These are phyloP conservation scores for Macadamia integrifolia DNA, from an alignment of 164 flowering plant genomes.

Conservation along the genomic window DNA sequence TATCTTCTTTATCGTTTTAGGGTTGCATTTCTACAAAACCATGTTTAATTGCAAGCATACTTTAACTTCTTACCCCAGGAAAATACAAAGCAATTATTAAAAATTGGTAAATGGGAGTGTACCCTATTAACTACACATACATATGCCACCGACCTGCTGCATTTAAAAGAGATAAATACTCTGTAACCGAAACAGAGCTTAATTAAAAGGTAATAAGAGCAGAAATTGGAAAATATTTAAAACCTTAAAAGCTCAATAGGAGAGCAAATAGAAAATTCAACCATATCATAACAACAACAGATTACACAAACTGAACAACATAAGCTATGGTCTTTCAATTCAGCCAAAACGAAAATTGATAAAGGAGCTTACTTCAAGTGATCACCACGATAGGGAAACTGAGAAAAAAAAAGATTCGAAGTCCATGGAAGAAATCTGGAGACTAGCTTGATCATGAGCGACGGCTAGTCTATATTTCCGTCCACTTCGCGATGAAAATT, in stretches of 20 bases:
- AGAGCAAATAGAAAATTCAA: not conserved
- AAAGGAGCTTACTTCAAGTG: conserved; percentile 26
- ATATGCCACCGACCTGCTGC: too few species aligned
- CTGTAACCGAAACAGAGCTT: too few species aligned
- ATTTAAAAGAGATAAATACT: too few species aligned
- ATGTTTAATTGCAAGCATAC: too few species aligned
- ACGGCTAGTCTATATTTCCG: conserved; percentile 49
- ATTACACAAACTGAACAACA: too few species aligned
- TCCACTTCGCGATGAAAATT: conserved; percentile 19
- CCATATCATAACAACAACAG: not conserved
- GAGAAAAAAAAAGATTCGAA: conserved; percentile 30
- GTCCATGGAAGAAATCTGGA: conserved; percentile 55
- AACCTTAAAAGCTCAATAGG: too few species aligned
- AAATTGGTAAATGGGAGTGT: not conserved
- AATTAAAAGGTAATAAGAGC: not conserved
- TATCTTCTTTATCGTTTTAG: too few species aligned
- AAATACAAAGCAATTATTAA: not conserved
- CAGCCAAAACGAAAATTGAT: not conserved
- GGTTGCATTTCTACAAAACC: too few species aligned
- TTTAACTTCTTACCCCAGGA: too few species aligned
- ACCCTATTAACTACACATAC: too few species aligned
- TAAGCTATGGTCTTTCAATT: not conserved
- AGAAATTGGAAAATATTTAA: not conserved
- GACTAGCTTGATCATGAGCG: conserved; percentile 55
- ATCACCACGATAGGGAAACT: conserved; percentile 11